Conservation (phyloP, 1,284 basidiomycete genomes). For the Peniophora sp. region DNA sequence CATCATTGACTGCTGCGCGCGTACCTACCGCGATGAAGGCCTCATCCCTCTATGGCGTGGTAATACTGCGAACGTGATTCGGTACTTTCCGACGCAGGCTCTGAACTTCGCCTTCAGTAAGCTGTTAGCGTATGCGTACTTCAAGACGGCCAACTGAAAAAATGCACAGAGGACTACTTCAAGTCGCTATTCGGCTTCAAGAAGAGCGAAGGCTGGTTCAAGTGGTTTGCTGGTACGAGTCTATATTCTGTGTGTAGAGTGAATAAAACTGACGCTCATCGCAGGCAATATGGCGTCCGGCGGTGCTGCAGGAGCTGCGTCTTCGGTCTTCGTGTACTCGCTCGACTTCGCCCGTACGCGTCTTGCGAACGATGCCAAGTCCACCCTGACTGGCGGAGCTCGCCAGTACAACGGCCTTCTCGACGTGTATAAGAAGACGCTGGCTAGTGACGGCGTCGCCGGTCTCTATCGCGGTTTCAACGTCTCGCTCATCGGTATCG, state of each 20-base stretch:
- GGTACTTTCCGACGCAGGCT: conserved; percentile 96
- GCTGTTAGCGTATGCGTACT: conserved; percentile 20
- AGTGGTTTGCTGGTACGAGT: conserved; percentile 76
- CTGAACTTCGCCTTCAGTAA: conserved; percentile 92
- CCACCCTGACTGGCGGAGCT: conserved; percentile 80
- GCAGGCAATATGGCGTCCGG: conserved; percentile 83
- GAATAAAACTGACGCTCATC: too few species aligned
- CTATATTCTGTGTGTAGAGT: too few species aligned
- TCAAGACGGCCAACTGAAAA: conserved; percentile 16
- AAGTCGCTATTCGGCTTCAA: conserved; percentile 91
- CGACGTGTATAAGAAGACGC: conserved; percentile 92
- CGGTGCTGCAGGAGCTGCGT: conserved; percentile 95
- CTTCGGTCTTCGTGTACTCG: conserved; percentile 95
- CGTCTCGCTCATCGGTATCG: conserved; percentile 90
- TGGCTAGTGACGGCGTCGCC: conserved; percentile 81
- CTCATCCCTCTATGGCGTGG: conserved; percentile 89
- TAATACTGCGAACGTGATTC: conserved; percentile 97
- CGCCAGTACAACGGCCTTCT: conserved; percentile 95
- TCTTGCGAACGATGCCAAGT: conserved; percentile 96
- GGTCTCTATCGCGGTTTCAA: conserved; percentile 95
- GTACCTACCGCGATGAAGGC: conserved; percentile 90
- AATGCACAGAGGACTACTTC: conserved; percentile 83
- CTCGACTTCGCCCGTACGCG: conserved; percentile 97
- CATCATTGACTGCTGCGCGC: conserved; percentile 79
- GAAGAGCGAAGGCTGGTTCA: conserved; percentile 85